phyloP scores from a whole-genome alignment of 306 rosid genomes.

The Sicyos edulis region DNA sequence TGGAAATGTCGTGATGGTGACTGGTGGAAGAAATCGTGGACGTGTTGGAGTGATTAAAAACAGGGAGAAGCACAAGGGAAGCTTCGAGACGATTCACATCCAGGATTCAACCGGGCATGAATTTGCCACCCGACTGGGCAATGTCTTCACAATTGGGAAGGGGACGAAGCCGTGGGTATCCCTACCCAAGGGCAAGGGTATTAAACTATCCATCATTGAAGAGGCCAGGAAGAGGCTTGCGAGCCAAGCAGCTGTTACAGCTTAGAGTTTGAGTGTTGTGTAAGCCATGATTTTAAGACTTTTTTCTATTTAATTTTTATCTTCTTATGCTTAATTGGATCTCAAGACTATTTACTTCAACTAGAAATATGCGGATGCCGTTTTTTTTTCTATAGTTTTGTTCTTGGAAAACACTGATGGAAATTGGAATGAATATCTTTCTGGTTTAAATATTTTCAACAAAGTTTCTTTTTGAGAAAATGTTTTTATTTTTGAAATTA shows the following conservation, averaged over 20 bases:
- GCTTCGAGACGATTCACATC: slow-evolving; percentile 66
- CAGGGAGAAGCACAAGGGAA: slow-evolving; percentile 85
- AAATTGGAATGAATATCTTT: no score
- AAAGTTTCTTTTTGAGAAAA: no score
- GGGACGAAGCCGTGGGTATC: slow-evolving; percentile 76
- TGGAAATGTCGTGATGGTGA: slow-evolving; percentile 80
- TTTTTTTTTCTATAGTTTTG: no score
- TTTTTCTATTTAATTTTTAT: background rate
- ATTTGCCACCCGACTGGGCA: slow-evolving; percentile 68
- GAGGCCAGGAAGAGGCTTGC: slow-evolving; percentile 77
- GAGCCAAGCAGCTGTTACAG: slow-evolving; percentile 42
- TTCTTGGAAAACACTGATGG: no score
- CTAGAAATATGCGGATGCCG: no score
- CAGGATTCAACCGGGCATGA: slow-evolving; percentile 82
- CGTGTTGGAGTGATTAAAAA: slow-evolving; percentile 81
- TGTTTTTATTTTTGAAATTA: no score
- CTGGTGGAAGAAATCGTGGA: slow-evolving; percentile 79
- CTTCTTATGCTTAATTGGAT: background rate
- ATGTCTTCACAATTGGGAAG: slow-evolving; percentile 74
- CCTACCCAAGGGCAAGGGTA: slow-evolving; percentile 91
- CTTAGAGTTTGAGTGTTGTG: slow-evolving; percentile 16
- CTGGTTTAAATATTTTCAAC: no score
- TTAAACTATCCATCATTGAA: slow-evolving; percentile 66
- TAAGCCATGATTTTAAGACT: background rate
- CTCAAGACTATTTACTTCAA: background rate